phyloP scores from a whole-genome alignment of 148 eudicot species.

The Rhododendron henanense region DNA sequence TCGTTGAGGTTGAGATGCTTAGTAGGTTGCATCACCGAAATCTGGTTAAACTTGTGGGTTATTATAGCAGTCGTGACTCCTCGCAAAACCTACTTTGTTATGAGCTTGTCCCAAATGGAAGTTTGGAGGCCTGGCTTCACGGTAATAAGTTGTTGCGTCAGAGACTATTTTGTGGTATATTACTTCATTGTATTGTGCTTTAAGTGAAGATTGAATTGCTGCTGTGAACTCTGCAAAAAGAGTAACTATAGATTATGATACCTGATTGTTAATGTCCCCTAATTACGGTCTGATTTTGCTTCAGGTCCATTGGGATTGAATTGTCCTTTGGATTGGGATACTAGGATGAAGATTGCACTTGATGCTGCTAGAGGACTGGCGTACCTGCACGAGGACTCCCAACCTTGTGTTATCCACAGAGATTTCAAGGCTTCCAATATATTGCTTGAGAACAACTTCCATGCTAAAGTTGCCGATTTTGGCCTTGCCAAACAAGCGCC shows the following conservation, averaged over 20 bases:
- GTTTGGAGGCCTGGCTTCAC: slow-evolving; percentile 94
- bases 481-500: slow-evolving; percentile 97
- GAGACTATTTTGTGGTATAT: background rate
- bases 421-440: slow-evolving; percentile 96
- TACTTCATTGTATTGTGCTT: background rate
- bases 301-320: slow-evolving; percentile 82
- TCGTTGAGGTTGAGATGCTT: slow-evolving; percentile 97
- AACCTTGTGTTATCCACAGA: slow-evolving; percentile 93
- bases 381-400: slow-evolving; percentile 95
- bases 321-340: slow-evolving; percentile 92
- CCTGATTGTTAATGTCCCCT: background rate
- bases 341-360: slow-evolving; percentile 93
- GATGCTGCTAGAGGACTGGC: slow-evolving; percentile 99
- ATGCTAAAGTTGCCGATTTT: slow-evolving; percentile 95
- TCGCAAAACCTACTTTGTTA: slow-evolving; percentile 89
- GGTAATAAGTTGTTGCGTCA: slow-evolving; percentile 41
- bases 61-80: slow-evolving; percentile 73
- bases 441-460: slow-evolving; percentile 82
- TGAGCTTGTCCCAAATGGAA: slow-evolving; percentile 96
- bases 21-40: slow-evolving; percentile 96
- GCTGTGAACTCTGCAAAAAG: slow-evolving; percentile 3
- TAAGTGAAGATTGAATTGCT: slow-evolving; percentile 2
- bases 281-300: slow-evolving; percentile 3
- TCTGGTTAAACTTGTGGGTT: slow-evolving; percentile 94
- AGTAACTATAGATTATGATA: background rate